phyloP scores from a whole-genome alignment of 2,329 filamentous ascomycete genomes.

The Phialophora expanda region DNA sequence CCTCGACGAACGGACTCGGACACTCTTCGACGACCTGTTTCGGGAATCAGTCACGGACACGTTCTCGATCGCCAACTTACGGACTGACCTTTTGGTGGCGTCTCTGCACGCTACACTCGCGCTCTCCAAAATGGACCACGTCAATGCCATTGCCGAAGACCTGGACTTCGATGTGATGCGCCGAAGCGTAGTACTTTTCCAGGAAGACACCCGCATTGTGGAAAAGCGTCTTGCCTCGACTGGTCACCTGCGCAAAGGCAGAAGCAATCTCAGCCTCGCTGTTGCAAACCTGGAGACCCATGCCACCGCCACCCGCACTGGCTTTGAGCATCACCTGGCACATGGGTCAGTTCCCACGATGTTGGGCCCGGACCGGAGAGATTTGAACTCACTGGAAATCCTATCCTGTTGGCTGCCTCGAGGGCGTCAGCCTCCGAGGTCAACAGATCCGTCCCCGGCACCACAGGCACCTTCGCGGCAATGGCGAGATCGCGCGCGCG shows the following conservation, averaged over 20 bases:
- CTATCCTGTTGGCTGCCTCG: conserved; percentile 50
- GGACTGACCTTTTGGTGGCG: conserved; percentile 79
- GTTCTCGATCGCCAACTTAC: background rate
- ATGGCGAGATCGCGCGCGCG: conserved; percentile 60
- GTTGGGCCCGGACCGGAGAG: no score
- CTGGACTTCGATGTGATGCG: conserved; percentile 73
- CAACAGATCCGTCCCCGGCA: conserved; percentile 59
- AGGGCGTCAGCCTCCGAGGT: conserved; percentile 54
- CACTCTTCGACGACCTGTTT: conserved; percentile 70
- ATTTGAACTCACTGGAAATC: conserved; percentile 56
- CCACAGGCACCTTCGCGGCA: conserved; percentile 59
- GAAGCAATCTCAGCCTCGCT: conserved; percentile 70
- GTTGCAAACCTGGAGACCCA: conserved; percentile 79
- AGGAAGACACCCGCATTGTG: conserved; percentile 83
- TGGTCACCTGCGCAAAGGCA: conserved; percentile 73
- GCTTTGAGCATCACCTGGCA: conserved; percentile 68
- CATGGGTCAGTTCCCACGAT: background rate
- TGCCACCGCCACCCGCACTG: conserved; percentile 78
- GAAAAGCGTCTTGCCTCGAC: conserved; percentile 77
- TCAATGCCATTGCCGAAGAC: conserved; percentile 83
- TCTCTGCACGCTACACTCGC: conserved; percentile 85
- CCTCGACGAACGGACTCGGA: conserved; percentile 70
- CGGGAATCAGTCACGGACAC: background rate
- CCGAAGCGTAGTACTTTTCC: conserved; percentile 65
- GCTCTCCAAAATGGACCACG: conserved; percentile 80